Percentiles rank a stretch among this genome's conserved stretches.
phyloP scores from a whole-genome alignment of 306 rosid species.

The Citrullus colocynthis region DNA sequence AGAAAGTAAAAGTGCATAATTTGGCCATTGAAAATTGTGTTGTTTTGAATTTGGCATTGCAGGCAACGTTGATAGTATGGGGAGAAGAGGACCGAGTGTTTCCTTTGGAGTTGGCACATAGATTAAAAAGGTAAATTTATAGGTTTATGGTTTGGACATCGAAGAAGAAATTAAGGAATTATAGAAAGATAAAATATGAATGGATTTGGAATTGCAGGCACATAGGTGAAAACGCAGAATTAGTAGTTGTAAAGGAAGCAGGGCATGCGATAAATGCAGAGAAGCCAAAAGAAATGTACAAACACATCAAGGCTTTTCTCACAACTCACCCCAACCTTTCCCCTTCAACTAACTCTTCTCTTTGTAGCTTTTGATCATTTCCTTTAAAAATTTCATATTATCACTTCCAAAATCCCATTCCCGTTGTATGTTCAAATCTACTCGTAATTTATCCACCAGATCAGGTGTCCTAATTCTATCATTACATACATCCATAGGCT shows the following conservation, averaged over 20 bases:
- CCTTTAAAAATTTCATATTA: background rate
- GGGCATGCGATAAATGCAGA: constrained; percentile 77
- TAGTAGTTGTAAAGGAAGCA: constrained; percentile 56
- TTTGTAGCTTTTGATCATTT: background rate
- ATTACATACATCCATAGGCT: too few species aligned
- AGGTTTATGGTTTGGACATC: too few species aligned
- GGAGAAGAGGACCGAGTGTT: constrained; percentile 73
- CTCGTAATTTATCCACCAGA: background rate
- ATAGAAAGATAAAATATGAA: too few species aligned
- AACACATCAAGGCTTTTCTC: constrained; percentile 50
- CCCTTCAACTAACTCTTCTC: constrained; percentile 12
- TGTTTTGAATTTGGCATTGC: constrained; percentile 14
- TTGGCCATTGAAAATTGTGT: too few species aligned
- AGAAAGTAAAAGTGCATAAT: too few species aligned
- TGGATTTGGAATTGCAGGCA: constrained; percentile 24
- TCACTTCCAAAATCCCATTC: constrained; percentile 19
- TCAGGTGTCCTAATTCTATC: background rate
- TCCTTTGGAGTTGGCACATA: constrained; percentile 72
- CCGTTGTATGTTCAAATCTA: background rate
- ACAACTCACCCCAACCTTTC: constrained; percentile 13
- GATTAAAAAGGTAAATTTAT: constrained; percentile 41
- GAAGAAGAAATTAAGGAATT: too few species aligned
- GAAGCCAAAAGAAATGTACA: constrained; percentile 62
- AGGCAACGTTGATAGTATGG: constrained; percentile 73
- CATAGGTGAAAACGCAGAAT: constrained; percentile 54